Conservation (phyloP, 1,284 basidiomycete genomes). For the Thecaphora frezii region DNA sequence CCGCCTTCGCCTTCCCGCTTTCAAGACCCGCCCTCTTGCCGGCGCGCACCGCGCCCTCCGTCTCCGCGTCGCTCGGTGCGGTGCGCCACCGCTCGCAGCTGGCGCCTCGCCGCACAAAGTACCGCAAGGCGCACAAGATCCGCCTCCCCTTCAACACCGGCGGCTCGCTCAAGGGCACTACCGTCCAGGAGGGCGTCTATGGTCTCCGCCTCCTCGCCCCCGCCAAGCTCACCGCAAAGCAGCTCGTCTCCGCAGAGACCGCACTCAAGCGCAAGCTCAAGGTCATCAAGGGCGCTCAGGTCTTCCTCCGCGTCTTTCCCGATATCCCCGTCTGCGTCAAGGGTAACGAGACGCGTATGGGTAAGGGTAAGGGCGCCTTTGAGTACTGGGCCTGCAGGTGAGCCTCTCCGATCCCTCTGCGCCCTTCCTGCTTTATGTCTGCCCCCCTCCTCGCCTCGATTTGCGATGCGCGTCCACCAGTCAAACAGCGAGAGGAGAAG, state of each 20-base stretch:
- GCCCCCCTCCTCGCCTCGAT: no score
- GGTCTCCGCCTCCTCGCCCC: constrained; percentile 87
- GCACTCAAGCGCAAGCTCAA: constrained; percentile 90
- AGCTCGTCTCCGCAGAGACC: constrained; percentile 82
- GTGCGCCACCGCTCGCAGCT: constrained; percentile 67
- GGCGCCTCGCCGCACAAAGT: constrained; percentile 78
- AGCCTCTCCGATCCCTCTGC: no score
- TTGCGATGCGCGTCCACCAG: no score
- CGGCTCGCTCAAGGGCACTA: constrained; percentile 90
- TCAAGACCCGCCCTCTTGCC: not conserved
- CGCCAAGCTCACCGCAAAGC: constrained; percentile 83
- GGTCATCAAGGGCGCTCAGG: constrained; percentile 82
- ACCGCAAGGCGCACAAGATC: constrained; percentile 84
- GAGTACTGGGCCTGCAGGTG: constrained; percentile 95
- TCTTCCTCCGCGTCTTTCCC: constrained; percentile 88
- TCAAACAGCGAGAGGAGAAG: no score
- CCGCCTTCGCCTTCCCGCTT: constrained; percentile 1
- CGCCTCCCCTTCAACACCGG: constrained; percentile 67
- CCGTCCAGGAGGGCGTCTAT: constrained; percentile 85
- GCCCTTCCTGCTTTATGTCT: no score
- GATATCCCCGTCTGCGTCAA: constrained; percentile 97
- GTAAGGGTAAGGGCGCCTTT: constrained; percentile 96
- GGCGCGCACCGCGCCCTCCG: not conserved
- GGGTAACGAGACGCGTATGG: constrained; percentile 99
- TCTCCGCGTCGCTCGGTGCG: constrained; percentile 28